phyloP scores from a whole-genome alignment of 1,284 basidiomycete species.

The Ustilago trichophora region DNA sequence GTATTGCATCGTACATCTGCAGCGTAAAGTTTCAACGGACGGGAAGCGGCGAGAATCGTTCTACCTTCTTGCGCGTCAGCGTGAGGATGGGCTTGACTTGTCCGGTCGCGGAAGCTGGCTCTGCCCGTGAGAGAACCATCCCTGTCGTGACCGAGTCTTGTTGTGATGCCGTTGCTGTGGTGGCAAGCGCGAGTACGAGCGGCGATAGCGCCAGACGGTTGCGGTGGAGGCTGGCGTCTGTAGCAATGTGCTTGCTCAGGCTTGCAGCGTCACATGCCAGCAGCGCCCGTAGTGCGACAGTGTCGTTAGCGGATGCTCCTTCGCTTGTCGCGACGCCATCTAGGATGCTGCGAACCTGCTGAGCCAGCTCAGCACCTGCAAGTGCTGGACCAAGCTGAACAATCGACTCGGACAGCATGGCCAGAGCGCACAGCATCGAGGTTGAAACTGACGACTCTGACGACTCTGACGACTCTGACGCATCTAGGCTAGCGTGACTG shows the following conservation, averaged over 20 bases:
- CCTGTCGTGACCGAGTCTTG: background rate
- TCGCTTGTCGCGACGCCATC: background rate
- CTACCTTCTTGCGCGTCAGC: constrained; percentile 15
- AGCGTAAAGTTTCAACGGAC: constrained; percentile 23
- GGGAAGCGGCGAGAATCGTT: constrained; percentile 25
- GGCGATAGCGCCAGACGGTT: constrained; percentile 24
- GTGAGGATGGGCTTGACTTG: constrained; percentile 16
- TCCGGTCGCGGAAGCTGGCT: constrained; percentile 22
- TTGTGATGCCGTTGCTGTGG: constrained; percentile 3
- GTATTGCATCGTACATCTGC: no score
- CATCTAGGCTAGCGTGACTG: background rate
- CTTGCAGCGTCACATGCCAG: constrained; percentile 9
- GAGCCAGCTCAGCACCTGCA: constrained; percentile 19
- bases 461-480: constrained; percentile 12
- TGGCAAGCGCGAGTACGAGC: constrained; percentile 17
- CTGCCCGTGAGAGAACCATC: constrained; percentile 12
- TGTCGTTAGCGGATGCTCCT: constrained; percentile 2
- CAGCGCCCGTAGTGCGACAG: constrained; percentile 7
- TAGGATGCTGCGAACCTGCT: constrained; percentile 13
- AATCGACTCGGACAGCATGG: constrained; percentile 24
- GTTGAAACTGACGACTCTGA: constrained; percentile 15
- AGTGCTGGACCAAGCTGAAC: constrained; percentile 31
- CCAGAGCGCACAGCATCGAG: constrained; percentile 13
- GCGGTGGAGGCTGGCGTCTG: constrained; percentile 9
- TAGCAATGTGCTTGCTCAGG: constrained; percentile 8